Conservation (phyloP, 306 rosid genomes). For the Cicer pinnatifidum region DNA sequence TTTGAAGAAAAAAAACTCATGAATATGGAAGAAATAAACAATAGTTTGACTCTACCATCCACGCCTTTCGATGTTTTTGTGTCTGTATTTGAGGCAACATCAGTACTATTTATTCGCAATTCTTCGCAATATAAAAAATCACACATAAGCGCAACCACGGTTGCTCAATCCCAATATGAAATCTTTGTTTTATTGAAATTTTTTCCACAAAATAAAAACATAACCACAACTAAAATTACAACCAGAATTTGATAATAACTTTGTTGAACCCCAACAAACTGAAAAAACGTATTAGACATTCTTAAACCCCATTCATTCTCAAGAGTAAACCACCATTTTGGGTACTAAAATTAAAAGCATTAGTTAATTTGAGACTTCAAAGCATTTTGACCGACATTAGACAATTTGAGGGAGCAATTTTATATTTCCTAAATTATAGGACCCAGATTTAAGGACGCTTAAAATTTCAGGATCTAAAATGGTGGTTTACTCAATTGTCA, state of each 20-base stretch:
- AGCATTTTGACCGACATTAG: too few relatives aligned
- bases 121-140: neutral
- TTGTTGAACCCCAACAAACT: neutral
- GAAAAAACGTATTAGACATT: neutral
- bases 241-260: neutral
- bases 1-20: neutral
- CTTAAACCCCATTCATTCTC: slow-evolving; percentile 1
- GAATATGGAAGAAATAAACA: slow-evolving; percentile 23
- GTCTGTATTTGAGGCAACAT: neutral
- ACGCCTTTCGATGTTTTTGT: neutral
- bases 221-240: neutral
- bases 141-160: neutral
- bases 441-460: too few relatives aligned
- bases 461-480: too few relatives aligned
- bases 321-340: too few relatives aligned
- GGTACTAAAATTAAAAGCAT: too few relatives aligned
- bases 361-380: too few relatives aligned
- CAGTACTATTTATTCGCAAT: neutral
- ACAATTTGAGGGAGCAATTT: too few relatives aligned
- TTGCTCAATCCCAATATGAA: neutral
- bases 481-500: too few relatives aligned
- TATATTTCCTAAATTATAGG: too few relatives aligned
- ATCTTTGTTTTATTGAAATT: neutral
- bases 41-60: neutral
- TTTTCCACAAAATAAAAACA: neutral